A percentile compares a stretch with the other conserved stretches of the same genome.
Conservation (phyloP, 208 protist species). For the Acanthamoeba sp. region DNA sequence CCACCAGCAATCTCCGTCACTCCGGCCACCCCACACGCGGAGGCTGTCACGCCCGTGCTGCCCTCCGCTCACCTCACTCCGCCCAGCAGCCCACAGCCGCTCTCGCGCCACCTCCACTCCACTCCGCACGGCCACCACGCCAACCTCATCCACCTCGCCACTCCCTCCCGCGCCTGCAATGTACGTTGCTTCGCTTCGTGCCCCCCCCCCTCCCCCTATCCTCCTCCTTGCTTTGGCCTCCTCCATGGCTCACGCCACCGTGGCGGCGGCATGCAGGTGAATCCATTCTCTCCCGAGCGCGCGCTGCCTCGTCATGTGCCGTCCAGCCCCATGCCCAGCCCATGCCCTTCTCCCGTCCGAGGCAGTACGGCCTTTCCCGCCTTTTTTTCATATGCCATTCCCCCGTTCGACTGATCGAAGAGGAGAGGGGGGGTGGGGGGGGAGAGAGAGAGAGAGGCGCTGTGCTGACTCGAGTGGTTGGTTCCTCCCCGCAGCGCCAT, state of each 20-base stretch:
- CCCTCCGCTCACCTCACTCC: slow-evolving; percentile 18
- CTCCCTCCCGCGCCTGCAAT: background rate
- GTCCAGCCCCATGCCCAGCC: slow-evolving; percentile 1
- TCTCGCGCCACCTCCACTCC: slow-evolving; percentile 21
- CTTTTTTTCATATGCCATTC: background rate
- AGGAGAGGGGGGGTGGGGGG: too few relatives aligned
- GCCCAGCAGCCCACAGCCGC: slow-evolving; percentile 18
- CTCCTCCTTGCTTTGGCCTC: background rate
- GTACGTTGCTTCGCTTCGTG: background rate
- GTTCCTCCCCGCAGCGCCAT: background rate
- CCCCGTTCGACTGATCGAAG: too few relatives aligned
- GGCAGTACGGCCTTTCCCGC: background rate
- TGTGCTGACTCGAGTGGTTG: background rate
- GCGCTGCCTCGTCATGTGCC: background rate
- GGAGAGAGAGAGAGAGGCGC: too few relatives aligned
- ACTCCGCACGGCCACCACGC: background rate
- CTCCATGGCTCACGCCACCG: background rate
- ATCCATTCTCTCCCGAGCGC: slow-evolving; percentile 43
- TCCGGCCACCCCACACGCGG: slow-evolving; percentile 18
- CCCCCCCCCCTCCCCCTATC: background rate
- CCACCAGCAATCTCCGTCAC: slow-evolving; percentile 54
- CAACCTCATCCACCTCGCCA: background rate
- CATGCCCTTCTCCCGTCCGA: slow-evolving; percentile 6
- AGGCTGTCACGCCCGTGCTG: background rate
- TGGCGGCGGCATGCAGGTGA: background rate